Conservation (phyloP, 768 basidiomycete species). For the Kwoniella sp. region DNA sequence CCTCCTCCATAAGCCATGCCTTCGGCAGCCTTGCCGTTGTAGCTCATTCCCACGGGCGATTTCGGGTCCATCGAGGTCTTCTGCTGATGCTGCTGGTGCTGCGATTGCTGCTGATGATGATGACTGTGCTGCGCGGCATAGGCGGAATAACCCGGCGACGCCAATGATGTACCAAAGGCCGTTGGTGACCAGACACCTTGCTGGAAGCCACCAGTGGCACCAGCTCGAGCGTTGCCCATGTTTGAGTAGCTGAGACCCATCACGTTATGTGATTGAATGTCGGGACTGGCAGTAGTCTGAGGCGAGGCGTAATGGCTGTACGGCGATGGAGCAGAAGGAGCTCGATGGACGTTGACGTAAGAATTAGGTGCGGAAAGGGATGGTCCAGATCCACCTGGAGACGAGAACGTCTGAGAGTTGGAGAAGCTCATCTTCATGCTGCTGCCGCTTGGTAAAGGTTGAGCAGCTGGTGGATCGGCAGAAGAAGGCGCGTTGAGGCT, state of each 20-base stretch:
- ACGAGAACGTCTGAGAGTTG: constrained; percentile 24
- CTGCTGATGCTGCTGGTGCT: neutral
- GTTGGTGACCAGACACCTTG: constrained; percentile 41
- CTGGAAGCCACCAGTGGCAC: constrained; percentile 22
- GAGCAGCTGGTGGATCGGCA: constrained; percentile 23
- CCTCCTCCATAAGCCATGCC: constrained; percentile 10
- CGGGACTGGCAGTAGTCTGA: constrained; percentile 15
- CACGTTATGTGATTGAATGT: constrained; percentile 13
- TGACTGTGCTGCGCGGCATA: constrained; percentile 28
- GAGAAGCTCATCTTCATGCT: constrained; percentile 24
- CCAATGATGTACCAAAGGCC: constrained; percentile 41
- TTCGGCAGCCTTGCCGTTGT: constrained; percentile 15
- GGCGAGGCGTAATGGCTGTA: constrained; percentile 22
- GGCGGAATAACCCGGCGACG: constrained; percentile 32
- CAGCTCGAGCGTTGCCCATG: constrained; percentile 13
- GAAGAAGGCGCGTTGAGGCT: constrained; percentile 44
- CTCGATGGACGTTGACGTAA: constrained; percentile 5
- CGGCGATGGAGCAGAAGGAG: constrained; percentile 18
- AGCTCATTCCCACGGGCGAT: constrained; percentile 12
- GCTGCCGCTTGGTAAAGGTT: constrained; percentile 17
- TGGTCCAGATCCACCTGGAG: constrained; percentile 17
- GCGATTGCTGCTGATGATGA: neutral
- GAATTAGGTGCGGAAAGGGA: constrained; percentile 3
- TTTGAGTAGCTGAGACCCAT: constrained; percentile 20
- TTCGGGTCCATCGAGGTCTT: constrained; percentile 28